Evolutionary conservation across 352 stramenopile species (phyloP), one percentile per base, ranked within the genome.

Genomic region (Phytophthora europaea): DNA sequence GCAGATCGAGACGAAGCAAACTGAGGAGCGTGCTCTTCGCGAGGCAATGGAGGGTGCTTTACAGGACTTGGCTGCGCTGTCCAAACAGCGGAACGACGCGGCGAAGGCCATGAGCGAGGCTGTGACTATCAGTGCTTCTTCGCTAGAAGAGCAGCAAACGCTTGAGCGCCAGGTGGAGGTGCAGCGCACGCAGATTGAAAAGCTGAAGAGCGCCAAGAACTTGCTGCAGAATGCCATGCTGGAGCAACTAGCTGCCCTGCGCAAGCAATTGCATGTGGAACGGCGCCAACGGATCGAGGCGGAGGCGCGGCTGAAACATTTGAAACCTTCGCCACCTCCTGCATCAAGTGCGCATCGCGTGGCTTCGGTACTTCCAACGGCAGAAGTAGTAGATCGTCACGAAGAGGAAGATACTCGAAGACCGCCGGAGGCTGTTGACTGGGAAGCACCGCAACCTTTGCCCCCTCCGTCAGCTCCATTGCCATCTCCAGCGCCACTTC

Each of bases 41-140:
- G 60, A 80, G 5, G 87, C 81, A 9, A 95, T 95, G 87, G 88
- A 93, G 47, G 78, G 80, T 7, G 78, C 87, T 9, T 65, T 94
- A n/a, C 75, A 79, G 0, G 89, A 96, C 43, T 56, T 96, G 1
- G 76, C 89, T 28, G 76, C 66, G 1, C 65, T 96, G 16, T 93
- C 89, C 1, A 78, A 79, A 15, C 87, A 96, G 55, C 85, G 89
- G 31, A 95, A 96, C 47, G 88, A 96, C 26, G 89, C 85, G 0
- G 84, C 88, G 0, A 87, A 87, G 18, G 88, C 89, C 0, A 95
- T 96, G 89, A 94, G 93, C 57, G 89, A 95, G 56, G 89, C 89
- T 22, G 87, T 96, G 40, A 91, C 84, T 8, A 94, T 95, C 65
- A 94, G 87, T 53, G 89, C 88, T 16, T 93, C 84, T 8, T 92